These are phyloP conservation scores for Graphilbum fragrans DNA, from an alignment of 2,329 filamentous ascomycete species.

Conservation along the genomic window DNA sequence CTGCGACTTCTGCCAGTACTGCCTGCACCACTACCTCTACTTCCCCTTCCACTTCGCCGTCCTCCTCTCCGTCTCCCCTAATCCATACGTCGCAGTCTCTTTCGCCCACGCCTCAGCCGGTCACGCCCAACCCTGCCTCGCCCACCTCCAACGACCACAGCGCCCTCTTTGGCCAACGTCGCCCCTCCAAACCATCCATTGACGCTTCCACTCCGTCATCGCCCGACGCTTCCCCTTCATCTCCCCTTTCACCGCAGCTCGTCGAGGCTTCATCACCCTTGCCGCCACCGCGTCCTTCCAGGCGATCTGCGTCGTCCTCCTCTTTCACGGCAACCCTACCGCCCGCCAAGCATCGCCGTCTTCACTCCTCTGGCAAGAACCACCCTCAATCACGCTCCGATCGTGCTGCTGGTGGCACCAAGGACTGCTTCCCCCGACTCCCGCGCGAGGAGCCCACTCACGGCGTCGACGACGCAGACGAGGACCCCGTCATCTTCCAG, in stretches of 20 bases:
- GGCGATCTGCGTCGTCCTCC: constrained; percentile 1
- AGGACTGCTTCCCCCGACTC: not conserved
- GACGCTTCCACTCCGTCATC: constrained; percentile 17
- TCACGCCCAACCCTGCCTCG: constrained; percentile 26
- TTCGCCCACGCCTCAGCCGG: constrained; percentile 30
- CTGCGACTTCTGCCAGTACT: not conserved
- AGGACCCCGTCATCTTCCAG: constrained; percentile 25
- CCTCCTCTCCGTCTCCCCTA: constrained; percentile 17
- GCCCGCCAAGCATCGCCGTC: constrained; percentile 3
- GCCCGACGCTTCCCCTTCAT: constrained; percentile 12
- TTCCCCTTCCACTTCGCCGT: constrained; percentile 5
- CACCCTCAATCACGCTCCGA: not conserved
- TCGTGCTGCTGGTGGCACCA: not conserved
- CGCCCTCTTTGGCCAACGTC: constrained; percentile 12
- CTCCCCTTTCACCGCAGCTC: not conserved
- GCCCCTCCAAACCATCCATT: constrained; percentile 20
- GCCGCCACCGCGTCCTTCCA: not conserved
- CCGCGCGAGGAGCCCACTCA: not conserved
- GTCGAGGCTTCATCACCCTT: not conserved
- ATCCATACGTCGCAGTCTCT: constrained; percentile 21
- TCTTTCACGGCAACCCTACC: not conserved
- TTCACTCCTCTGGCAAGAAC: not conserved
- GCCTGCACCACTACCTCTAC: constrained; percentile 4
- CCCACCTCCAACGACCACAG: constrained; percentile 11
- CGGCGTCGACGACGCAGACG: constrained; percentile 1